phyloP scores from a whole-genome alignment of 352 stramenopile genomes.

The Pythium folliculosum region DNA sequence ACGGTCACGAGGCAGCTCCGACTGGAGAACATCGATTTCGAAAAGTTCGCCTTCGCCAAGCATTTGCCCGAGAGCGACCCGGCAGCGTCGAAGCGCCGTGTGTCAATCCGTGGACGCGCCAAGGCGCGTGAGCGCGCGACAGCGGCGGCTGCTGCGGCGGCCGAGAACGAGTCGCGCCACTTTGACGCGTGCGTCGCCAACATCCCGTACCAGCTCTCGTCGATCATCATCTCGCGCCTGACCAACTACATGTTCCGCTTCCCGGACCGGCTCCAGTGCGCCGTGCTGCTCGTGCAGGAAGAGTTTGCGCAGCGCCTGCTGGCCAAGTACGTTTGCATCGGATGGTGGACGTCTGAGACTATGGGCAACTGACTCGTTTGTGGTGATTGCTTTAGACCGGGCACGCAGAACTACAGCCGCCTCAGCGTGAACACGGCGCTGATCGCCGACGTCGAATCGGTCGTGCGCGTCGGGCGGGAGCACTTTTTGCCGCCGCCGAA shows the following conservation, averaged over 20 bases:
- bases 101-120: slow-evolving; percentile 11
- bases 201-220: slow-evolving; percentile 89
- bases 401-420: slow-evolving; percentile 77
- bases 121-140: slow-evolving; percentile 20
- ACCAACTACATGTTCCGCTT: slow-evolving; percentile 73
- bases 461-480: slow-evolving; percentile 57
- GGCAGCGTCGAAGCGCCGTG: background rate
- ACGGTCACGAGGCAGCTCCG: slow-evolving; percentile 24
- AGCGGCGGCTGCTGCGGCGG: slow-evolving; percentile 3
- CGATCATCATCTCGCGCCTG: slow-evolving; percentile 73
- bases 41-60: slow-evolving; percentile 43
- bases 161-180: slow-evolving; percentile 20
- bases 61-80: background rate
- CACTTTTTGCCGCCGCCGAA: slow-evolving; percentile 82
- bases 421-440: slow-evolving; percentile 81
- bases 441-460: slow-evolving; percentile 60
- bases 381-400: slow-evolving; percentile 35
- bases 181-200: slow-evolving; percentile 85
- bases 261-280: slow-evolving; percentile 51
- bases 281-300: slow-evolving; percentile 82
- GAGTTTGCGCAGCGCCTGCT: slow-evolving; percentile 80
- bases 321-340: slow-evolving; percentile 44
- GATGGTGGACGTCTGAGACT: background rate
- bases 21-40: slow-evolving; percentile 48
- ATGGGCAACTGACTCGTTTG: background rate